These are phyloP conservation scores for Aspergillus sp. DNA, from an alignment of 2,329 filamentous ascomycete species.

Conservation along the genomic window DNA sequence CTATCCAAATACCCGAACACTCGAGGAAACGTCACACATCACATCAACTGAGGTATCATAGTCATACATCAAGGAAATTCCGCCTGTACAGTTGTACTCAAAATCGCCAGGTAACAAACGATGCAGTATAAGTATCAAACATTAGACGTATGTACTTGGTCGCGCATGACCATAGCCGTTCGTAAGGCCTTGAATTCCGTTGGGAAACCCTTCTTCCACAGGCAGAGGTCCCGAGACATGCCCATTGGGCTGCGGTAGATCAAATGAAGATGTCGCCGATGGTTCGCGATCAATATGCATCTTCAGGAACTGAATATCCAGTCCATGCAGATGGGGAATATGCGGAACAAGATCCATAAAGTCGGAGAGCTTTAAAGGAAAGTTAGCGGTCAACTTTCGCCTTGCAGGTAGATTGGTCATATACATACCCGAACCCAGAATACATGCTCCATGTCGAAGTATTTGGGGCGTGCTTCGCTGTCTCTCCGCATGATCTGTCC, in stretches of 20 bases:
- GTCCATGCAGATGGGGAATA: conserved; percentile 46
- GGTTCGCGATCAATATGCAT: conserved; percentile 45
- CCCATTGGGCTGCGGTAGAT: conserved; percentile 31
- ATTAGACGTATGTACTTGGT: conserved; percentile 43
- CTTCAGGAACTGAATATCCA: conserved; percentile 38
- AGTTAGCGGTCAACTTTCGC: not conserved
- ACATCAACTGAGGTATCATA: conserved; percentile 43
- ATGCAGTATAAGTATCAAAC: conserved; percentile 23
- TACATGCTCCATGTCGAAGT: conserved; percentile 50
- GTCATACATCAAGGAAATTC: conserved; percentile 40
- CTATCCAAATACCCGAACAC: conserved; percentile 17
- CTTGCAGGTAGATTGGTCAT: not conserved
- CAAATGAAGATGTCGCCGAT: conserved; percentile 12
- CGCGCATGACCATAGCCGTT: conserved; percentile 38
- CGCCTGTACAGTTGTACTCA: conserved; percentile 27
- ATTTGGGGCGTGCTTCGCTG: conserved; percentile 47
- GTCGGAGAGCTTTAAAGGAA: conserved; percentile 42
- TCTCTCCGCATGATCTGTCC: conserved; percentile 42
- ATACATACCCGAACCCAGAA: conserved; percentile 51
- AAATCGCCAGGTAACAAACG: conserved; percentile 14
- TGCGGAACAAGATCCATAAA: conserved; percentile 51
- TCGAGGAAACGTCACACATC: conserved; percentile 23
- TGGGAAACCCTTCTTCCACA: conserved; percentile 18
- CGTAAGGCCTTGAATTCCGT: conserved; percentile 31
- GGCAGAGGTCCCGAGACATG: conserved; percentile 23